Conservation (phyloP, 257 asterid species). For the Primulina huaijiensis region DNA sequence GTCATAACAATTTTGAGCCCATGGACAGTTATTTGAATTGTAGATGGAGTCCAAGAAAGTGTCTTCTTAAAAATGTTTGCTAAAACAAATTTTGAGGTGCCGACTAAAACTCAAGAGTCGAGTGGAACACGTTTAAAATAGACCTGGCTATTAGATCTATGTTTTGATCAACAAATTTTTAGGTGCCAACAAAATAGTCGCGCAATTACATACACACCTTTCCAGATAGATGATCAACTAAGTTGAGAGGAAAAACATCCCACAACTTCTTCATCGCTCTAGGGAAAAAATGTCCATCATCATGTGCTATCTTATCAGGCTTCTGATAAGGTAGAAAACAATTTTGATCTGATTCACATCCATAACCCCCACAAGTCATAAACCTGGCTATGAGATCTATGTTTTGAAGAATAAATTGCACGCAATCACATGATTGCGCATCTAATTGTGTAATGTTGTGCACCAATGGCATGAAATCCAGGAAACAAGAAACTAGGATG, state of each 20-base stretch:
- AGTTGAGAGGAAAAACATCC: conserved; percentile 69
- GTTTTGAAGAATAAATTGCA: conserved; percentile 77
- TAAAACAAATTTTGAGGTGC: conserved; percentile 15
- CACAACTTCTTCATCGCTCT: conserved; percentile 62
- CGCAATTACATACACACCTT: conserved; percentile 44
- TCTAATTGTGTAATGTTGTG: conserved; percentile 46
- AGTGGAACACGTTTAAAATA: not conserved
- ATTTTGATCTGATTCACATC: conserved; percentile 33
- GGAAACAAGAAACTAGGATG: conserved; percentile 65
- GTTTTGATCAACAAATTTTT: no score
- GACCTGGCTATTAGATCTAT: no score
- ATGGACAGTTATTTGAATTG: not conserved
- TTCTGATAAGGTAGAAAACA: conserved; percentile 26
- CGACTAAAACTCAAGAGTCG: not conserved
- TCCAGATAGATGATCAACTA: conserved; percentile 40
- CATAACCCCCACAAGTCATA: conserved; percentile 35
- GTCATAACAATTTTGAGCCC: conserved; percentile 10
- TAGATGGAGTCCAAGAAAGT: not conserved
- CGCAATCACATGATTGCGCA: conserved; percentile 65
- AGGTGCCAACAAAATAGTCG: no score
- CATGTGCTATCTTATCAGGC: conserved; percentile 26
- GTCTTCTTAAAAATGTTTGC: conserved; percentile 7
- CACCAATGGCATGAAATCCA: conserved; percentile 53
- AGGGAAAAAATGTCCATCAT: conserved; percentile 40
- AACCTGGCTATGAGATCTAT: conserved; percentile 53